Conservation (phyloP, 1,284 basidiomycete genomes). For the Phaffia rhodozyma region DNA sequence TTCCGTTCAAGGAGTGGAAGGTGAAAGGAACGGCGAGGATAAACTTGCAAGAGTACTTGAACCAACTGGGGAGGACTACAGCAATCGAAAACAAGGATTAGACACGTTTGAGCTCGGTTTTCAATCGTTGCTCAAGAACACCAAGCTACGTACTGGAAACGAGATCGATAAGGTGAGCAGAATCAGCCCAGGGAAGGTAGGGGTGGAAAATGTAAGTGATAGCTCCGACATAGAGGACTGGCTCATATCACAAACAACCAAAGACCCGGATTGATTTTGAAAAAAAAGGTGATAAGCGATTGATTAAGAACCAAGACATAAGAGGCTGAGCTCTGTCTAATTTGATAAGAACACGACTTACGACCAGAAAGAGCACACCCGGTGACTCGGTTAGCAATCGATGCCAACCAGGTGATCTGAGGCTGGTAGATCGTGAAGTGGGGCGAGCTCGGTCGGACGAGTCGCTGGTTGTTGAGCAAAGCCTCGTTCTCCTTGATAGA, state of each 20-base stretch:
- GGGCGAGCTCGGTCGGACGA: constrained; percentile 72
- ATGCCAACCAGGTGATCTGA: constrained; percentile 77
- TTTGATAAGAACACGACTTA: constrained; percentile 38
- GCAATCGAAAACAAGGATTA: neutral
- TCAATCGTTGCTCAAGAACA: neutral
- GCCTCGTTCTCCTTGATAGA: constrained; percentile 27
- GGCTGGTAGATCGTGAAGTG: constrained; percentile 96
- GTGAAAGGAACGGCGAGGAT: constrained; percentile 71
- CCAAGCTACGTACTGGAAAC: constrained; percentile 38
- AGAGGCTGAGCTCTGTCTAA: no score
- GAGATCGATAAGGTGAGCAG: constrained; percentile 60
- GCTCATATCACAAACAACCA: neutral
- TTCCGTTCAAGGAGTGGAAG: constrained; percentile 81
- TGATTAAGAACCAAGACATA: no score
- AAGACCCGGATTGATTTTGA: constrained; percentile 6
- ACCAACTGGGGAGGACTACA: constrained; percentile 48
- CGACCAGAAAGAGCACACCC: constrained; percentile 65
- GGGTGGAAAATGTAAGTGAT: constrained; percentile 78
- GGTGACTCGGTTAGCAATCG: constrained; percentile 74
- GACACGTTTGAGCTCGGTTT: neutral
- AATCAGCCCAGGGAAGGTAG: constrained; percentile 48
- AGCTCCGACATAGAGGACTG: constrained; percentile 80
- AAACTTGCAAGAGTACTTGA: constrained; percentile 64
- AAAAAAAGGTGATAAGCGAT: neutral
- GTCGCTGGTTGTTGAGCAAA: constrained; percentile 73